These are phyloP conservation scores for Pythium scleroteichum DNA, from an alignment of 352 stramenopile genomes.

Conservation along the genomic window DNA sequence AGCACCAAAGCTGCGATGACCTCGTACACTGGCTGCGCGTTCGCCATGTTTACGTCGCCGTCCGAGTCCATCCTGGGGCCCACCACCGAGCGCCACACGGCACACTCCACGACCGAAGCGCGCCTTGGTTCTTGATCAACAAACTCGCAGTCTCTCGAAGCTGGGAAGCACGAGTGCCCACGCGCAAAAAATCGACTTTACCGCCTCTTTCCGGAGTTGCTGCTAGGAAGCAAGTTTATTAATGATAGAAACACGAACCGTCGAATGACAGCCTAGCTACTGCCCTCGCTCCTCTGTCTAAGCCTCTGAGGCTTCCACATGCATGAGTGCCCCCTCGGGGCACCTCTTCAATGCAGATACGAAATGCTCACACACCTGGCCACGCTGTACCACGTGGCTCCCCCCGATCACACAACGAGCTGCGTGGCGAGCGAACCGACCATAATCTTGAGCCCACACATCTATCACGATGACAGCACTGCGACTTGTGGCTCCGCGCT, in stretches of 20 bases:
- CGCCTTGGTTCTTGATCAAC: slow-evolving; percentile 8
- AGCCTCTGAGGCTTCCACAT: no score
- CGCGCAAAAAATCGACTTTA: slow-evolving; percentile 6
- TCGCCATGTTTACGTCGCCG: slow-evolving; percentile 8
- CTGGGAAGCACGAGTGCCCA: not conserved
- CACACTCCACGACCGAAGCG: slow-evolving; percentile 6
- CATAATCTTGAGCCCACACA: no score
- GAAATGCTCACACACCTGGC: no score
- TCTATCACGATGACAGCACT: no score
- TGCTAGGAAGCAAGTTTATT: slow-evolving; percentile 8
- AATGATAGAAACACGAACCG: not conserved
- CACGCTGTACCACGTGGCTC: no score
- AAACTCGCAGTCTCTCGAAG: slow-evolving; percentile 4
- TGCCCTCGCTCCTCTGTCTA: no score
- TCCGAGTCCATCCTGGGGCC: slow-evolving; percentile 1
- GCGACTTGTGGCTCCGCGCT: no score
- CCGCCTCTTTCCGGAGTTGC: not conserved
- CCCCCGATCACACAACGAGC: no score
- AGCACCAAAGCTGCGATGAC: slow-evolving; percentile 1
- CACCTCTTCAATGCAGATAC: no score
- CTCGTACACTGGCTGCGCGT: slow-evolving; percentile 8
- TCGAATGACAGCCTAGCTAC: not conserved
- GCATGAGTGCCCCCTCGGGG: no score
- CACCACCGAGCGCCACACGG: slow-evolving; percentile 1
- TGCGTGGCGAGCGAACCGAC: no score